Conservation (phyloP, 192 early-diverging fungal genomes). For the Coemansia sp. region DNA sequence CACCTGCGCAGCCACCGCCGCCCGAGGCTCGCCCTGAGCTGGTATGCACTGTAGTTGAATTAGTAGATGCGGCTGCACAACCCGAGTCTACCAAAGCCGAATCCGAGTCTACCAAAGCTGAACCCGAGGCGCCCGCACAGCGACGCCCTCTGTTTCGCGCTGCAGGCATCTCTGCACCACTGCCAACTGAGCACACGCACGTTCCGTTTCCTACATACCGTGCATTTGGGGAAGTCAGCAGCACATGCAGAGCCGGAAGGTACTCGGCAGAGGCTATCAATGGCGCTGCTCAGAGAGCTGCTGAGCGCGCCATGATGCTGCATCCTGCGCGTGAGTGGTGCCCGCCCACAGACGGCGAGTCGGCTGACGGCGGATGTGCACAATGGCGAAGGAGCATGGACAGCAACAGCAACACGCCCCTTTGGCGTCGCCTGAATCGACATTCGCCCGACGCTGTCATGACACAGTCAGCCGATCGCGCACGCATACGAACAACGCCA, state of each 20-base stretch:
- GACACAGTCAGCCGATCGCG: conserved; percentile 2
- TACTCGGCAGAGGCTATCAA: conserved; percentile 9
- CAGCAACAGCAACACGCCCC: conserved; percentile 1
- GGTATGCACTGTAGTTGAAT: neutral
- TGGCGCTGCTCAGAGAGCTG: neutral
- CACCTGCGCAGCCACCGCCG: neutral
- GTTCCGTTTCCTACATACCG: conserved; percentile 23
- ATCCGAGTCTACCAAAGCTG: neutral
- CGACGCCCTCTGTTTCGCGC: conserved; percentile 17
- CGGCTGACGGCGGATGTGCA: conserved; percentile 8
- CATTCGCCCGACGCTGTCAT: neutral
- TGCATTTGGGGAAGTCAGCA: neutral
- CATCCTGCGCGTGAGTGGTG: neutral
- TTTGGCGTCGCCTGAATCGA: neutral
- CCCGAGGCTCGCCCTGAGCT: neutral
- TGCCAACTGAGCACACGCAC: conserved; percentile 30
- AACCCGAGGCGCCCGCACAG: neutral
- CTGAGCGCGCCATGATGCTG: neutral
- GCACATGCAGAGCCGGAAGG: neutral
- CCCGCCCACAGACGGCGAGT: neutral
- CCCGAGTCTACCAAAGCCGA: neutral
- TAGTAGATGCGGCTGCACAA: neutral
- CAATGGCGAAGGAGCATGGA: conserved; percentile 14
- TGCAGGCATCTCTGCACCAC: conserved; percentile 28
- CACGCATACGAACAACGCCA: conserved; percentile 5